Conservation (phyloP, 139 green algal species). For the Chlorella sorokiniana region DNA sequence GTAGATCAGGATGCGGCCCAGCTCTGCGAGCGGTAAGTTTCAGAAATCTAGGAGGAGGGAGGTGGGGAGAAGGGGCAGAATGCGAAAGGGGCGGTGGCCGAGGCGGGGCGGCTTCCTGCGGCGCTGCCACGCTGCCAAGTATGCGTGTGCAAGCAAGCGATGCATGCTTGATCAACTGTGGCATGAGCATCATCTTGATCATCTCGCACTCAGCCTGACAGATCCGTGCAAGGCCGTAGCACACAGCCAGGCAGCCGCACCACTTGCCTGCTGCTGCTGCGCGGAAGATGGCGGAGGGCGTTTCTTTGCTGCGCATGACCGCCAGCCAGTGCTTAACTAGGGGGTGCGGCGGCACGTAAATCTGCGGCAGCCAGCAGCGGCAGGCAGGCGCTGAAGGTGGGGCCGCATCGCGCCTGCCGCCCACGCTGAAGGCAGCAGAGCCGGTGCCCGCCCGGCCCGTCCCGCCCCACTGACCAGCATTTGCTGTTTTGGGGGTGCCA, state of each 20-base stretch:
- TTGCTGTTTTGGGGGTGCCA: constrained; percentile 22
- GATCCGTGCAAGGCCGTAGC: background rate
- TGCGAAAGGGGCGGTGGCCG: too few species aligned
- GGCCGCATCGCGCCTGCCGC: background rate
- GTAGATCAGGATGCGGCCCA: constrained; percentile 92
- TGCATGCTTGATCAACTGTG: too few species aligned
- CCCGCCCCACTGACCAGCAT: constrained; percentile 15
- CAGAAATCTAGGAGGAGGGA: too few species aligned
- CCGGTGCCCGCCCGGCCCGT: background rate
- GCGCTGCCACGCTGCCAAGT: too few species aligned
- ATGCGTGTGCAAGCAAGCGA: too few species aligned
- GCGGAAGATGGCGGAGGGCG: constrained; percentile 86
- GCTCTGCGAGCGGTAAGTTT: constrained; percentile 68
- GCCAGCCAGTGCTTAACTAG: constrained; percentile 97
- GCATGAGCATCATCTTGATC: too few species aligned
- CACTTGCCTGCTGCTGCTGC: constrained; percentile 7
- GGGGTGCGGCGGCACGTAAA: constrained; percentile 95
- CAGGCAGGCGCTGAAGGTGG: background rate
- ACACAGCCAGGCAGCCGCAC: background rate
- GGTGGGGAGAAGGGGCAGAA: too few species aligned
- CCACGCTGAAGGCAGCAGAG: background rate
- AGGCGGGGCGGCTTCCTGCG: too few species aligned
- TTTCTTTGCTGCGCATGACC: constrained; percentile 83
- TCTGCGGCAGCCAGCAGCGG: constrained; percentile 49
- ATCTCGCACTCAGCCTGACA: background rate